Evolutionary conservation across 352 stramenopile genomes (phyloP).

Genomic region (Pythium dissimile): DNA sequence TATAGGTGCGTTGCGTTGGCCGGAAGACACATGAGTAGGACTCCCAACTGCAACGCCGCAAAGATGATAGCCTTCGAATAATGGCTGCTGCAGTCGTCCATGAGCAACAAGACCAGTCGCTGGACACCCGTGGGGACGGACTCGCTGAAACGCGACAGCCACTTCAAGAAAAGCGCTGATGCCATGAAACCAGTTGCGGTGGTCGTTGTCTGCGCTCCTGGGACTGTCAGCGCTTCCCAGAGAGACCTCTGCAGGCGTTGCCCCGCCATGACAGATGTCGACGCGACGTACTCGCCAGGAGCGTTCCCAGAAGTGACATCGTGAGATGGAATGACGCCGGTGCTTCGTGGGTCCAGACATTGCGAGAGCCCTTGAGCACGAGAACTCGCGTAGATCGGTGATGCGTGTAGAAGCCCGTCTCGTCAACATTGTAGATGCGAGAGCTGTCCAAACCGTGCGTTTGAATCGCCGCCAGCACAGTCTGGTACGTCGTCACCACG

Average conservation of each 20-base stretch:
- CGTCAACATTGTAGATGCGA: slow-evolving; percentile 29
- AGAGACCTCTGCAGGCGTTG: background rate
- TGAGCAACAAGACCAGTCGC: slow-evolving; percentile 1
- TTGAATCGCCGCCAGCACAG: slow-evolving; percentile 9
- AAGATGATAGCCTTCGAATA: slow-evolving; percentile 9
- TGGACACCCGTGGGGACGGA: background rate
- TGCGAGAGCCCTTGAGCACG: slow-evolving; percentile 21
- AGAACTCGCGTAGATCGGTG: slow-evolving; percentile 15
- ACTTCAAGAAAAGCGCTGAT: background rate
- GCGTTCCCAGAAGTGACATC: slow-evolving; percentile 24
- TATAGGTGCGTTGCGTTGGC: slow-evolving; percentile 19
- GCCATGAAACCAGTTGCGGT: slow-evolving; percentile 18
- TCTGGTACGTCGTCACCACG: slow-evolving; percentile 13
- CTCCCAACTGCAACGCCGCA: background rate
- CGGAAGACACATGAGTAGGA: slow-evolving; percentile 14
- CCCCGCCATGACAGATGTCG: slow-evolving; percentile 20
- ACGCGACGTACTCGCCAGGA: slow-evolving; percentile 5
- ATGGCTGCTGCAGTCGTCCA: slow-evolving; percentile 19
- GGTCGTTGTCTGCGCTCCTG: slow-evolving; percentile 12
- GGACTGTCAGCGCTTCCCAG: background rate
- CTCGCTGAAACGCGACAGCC: slow-evolving; percentile 4
- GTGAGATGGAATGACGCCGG: slow-evolving; percentile 26
- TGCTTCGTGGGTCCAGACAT: slow-evolving; percentile 19
- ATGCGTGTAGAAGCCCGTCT: slow-evolving; percentile 19
- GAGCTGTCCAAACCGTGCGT: background rate